Conservation (phyloP, 192 early-diverging fungal species). For the Coemansia sp. region DNA sequence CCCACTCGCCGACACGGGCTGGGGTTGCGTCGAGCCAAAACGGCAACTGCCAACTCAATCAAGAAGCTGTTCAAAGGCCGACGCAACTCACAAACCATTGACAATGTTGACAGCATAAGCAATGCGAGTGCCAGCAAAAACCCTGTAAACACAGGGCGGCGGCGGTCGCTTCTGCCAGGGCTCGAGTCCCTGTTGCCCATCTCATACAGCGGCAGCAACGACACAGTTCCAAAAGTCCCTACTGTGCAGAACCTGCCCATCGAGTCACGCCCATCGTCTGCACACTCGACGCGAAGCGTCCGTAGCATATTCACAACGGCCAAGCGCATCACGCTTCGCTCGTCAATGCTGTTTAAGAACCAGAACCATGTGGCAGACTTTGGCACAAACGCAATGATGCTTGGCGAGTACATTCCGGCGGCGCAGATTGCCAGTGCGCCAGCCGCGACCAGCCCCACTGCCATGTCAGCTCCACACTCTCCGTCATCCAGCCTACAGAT, state of each 20-base stretch:
- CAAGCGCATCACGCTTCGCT: slow-evolving; percentile 38
- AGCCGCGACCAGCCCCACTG: slow-evolving; percentile 2
- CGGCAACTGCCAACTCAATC: slow-evolving; percentile 32
- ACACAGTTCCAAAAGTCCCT: background rate
- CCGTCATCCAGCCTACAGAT: slow-evolving; percentile 7
- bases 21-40: slow-evolving; percentile 26
- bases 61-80: slow-evolving; percentile 31
- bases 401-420: slow-evolving; percentile 3
- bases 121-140: background rate
- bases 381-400: slow-evolving; percentile 9
- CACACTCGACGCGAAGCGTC: slow-evolving; percentile 36
- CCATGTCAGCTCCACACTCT: slow-evolving; percentile 3
- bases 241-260: slow-evolving; percentile 8
- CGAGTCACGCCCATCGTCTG: slow-evolving; percentile 30
- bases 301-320: slow-evolving; percentile 42
- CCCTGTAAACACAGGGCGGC: background rate
- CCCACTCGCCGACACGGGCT: slow-evolving; percentile 8
- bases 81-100: slow-evolving; percentile 2
- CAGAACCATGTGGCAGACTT: slow-evolving; percentile 14
- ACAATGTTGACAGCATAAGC: background rate
- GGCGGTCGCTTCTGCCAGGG: slow-evolving; percentile 3
- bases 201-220: background rate
- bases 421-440: background rate
- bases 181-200: background rate
- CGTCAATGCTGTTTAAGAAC: slow-evolving; percentile 31